Base-by-base conservation (phyloP, 495 filamentous ascomycete species). In the Talaromyces adpressus region DNA sequence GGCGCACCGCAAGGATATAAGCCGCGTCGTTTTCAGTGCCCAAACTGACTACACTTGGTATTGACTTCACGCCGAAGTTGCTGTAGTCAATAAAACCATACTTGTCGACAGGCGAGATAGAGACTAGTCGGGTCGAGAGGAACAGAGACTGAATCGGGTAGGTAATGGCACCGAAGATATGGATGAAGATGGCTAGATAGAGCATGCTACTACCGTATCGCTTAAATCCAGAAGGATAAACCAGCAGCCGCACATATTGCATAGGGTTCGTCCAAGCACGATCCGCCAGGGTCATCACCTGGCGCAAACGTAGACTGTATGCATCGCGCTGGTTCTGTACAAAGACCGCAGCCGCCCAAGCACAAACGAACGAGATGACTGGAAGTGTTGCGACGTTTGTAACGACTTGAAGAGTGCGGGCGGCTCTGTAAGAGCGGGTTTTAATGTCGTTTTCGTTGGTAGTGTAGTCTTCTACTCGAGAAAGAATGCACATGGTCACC, bases 121-220 rank as follows among this genome's bases (percentile, higher is more conserved):
- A 27, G 41, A 61, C 39, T 27, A 25, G 25, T 18, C 34, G 59
- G 14, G 32, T 41, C n/a, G 59, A 61, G 22, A 72, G 52, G 14
- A 72, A 53, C 32, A 71, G 60, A 8, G 68, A 65, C 59, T 71
- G 69, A n/a, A 71, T 64, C 5, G 69, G 69, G 34, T 65, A 71
- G 34, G 67, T 68, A 7, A 72, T 64, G 23, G 58, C 49, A 20
- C 64, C 69, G 8, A 69, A 39, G 39, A 70, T 57, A 49, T 71
- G 62, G 14, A 65, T 49, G 2, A 68, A 58, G n/a, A 70, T 65
- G 6, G 66, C 68, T 22, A 66, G 22, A 14, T 61, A 30, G 6
- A 70, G 23, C 6, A 68, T 61, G 8, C 9, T 18, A 53, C 66
- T 70, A 6, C 66, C 67, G 29, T 67, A 56, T n/a, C 63, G 47